Conservation (phyloP, 768 basidiomycete species). For the Tulasnella calospora region DNA sequence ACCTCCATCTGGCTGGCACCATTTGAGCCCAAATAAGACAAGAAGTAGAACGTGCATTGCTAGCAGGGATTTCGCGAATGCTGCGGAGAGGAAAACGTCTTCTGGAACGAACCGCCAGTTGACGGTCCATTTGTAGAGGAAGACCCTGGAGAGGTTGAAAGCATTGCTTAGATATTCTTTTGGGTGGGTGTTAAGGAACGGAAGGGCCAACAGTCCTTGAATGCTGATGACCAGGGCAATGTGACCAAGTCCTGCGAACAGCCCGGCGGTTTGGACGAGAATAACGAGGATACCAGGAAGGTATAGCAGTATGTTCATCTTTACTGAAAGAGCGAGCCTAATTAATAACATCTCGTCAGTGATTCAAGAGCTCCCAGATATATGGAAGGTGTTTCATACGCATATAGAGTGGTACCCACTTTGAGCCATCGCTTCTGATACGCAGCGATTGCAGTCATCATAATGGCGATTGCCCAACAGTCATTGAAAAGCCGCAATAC, state of each 20-base stretch:
- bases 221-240: conserved; percentile 34
- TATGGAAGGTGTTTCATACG: conserved; percentile 46
- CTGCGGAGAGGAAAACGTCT: conserved; percentile 61
- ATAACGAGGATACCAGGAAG: conserved; percentile 83
- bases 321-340: conserved; percentile 81
- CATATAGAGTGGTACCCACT: conserved; percentile 62
- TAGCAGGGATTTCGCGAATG: conserved; percentile 60
- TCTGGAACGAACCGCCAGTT: conserved; percentile 91
- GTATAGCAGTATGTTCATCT: conserved; percentile 91
- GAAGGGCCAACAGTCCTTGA: conserved; percentile 60
- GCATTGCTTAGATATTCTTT: conserved; percentile 66
- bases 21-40: conserved; percentile 62
- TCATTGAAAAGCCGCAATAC: conserved; percentile 92
- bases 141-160: conserved; percentile 82
- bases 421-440: conserved; percentile 58
- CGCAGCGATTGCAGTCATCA: conserved; percentile 63
- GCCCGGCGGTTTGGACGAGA: conserved; percentile 66
- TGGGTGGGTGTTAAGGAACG: conserved; percentile 61
- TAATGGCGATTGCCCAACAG: conserved; percentile 70
- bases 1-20: conserved; percentile 75
- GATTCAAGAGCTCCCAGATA: background rate
- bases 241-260: conserved; percentile 43
- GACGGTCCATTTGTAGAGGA: conserved; percentile 95
- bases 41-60: conserved; percentile 59
- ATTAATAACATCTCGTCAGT: conserved; percentile 23